Percentiles rank a stretch among this genome's conserved stretches.
Conservation (phyloP, 495 filamentous ascomycete species). For the Lentithecium fluviatile region DNA sequence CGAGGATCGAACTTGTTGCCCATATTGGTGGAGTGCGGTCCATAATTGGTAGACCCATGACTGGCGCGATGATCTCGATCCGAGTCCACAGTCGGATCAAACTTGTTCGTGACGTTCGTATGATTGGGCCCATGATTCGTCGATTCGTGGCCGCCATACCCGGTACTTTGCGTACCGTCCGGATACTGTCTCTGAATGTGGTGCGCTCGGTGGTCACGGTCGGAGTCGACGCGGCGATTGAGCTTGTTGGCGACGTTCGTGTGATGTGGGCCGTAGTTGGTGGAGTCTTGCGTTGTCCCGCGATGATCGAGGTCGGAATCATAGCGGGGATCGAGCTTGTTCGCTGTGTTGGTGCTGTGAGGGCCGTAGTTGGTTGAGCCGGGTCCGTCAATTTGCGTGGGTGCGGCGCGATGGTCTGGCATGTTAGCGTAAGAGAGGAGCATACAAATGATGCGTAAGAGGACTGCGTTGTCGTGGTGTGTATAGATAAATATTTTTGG, state of each 20-base stretch:
- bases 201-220: neutral
- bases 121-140: slow-evolving; percentile 19
- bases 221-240: neutral
- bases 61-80: slow-evolving; percentile 5
- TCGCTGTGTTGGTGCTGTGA: slow-evolving; percentile 17
- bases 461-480: no score
- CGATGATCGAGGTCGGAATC: slow-evolving; percentile 16
- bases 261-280: neutral
- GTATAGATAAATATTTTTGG: no score
- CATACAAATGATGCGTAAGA: no score
- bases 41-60: neutral
- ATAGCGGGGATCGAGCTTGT: slow-evolving; percentile 10
- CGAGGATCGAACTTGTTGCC: neutral
- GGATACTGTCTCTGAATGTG: no score
- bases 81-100: slow-evolving; percentile 7
- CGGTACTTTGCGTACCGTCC: no score
- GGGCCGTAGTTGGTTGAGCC: slow-evolving; percentile 21
- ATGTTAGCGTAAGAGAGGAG: no score
- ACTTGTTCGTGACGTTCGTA: slow-evolving; percentile 14
- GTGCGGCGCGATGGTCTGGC: slow-evolving; percentile 1
- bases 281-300: neutral
- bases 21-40: neutral
- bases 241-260: neutral
- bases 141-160: neutral
- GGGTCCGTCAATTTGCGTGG: neutral